These are phyloP conservation scores for Phaseolus coccineus DNA, from an alignment of 331 rosid genomes.

Conservation along the genomic window DNA sequence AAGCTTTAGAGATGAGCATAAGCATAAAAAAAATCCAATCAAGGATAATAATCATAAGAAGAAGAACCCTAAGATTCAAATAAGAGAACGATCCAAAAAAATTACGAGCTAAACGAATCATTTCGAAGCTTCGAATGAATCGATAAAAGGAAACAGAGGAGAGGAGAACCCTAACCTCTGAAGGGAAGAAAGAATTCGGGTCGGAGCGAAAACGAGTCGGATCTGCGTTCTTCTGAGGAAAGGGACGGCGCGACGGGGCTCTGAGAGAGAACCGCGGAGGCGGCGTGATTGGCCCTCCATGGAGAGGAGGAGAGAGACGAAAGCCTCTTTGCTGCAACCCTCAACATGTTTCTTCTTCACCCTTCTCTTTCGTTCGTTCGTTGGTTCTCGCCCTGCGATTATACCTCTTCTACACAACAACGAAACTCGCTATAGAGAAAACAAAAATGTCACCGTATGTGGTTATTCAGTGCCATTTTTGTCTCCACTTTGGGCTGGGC, in stretches of 20 bases:
- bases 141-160: background rate
- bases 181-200: constrained; percentile 52
- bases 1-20: background rate
- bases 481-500: background rate
- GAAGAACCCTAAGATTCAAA: constrained; percentile 33
- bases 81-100: background rate
- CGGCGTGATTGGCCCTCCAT: constrained; percentile 57
- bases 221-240: constrained; percentile 53
- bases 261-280: constrained; percentile 55
- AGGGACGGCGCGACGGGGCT: constrained; percentile 52
- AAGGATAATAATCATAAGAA: background rate
- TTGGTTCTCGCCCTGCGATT: background rate
- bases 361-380: background rate
- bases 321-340: constrained; percentile 78
- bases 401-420: background rate
- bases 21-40: constrained; percentile 22
- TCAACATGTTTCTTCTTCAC: constrained; percentile 61
- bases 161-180: constrained; percentile 61
- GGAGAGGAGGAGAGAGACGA: constrained; percentile 62
- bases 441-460: background rate
- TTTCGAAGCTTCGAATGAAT: background rate
- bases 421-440: background rate
- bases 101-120: background rate
- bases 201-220: constrained; percentile 44
- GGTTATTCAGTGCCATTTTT: background rate